Base-by-base conservation (phyloP, 2,329 filamentous ascomycete species). In the Ascosphaera apis region DNA sequence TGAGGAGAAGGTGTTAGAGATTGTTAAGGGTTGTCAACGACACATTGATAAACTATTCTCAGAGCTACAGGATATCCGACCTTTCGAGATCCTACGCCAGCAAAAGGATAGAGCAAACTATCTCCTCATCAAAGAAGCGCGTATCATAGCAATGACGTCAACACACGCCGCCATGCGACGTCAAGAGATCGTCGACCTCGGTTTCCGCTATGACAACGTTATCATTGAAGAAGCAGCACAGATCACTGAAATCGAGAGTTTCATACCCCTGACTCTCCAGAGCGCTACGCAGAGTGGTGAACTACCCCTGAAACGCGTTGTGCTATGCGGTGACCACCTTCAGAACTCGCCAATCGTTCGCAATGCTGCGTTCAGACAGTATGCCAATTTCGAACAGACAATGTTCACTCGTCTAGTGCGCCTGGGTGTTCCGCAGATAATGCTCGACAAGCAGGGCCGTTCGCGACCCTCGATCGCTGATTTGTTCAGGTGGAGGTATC, bases 181-280 rank as follows among this genome's bases (percentile, higher is more conserved):
- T 42, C 73, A 81, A 42, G 86, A 95, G 48, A 95, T 98, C 46
- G 77, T 82, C 1, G 67, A 70, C 12, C 66, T 95, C n/a, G 84
- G 84, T 12, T 98, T 98, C 57, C 81, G 82, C 45, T 98, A 98
- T 48, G 84, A 95, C 60, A 98, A 92, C 43, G 78, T 98, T 9
- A 67, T 98, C 36, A 93, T 98, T 79, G 88, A 98, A 60, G 88
- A 98, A 63, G 86, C 88, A 3, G 88, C 88, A 9, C 88, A 98
- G 51, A 86, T 98, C 49, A 98, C 86, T 0, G 88, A 98, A 54
- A 79, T 93, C 33, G 88, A 98, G 52, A 91, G 82, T 43, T 95
- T 98, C 56, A 82, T 98, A 43, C 88, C 88, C 0, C 64, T 92
- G 36, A 79, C 84, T n/a, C 66, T 98, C 55, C 91, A 98, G 51